These are phyloP conservation scores for Myxozyma udenii DNA, from an alignment of 805 yeast genomes.

Conservation along the genomic window DNA sequence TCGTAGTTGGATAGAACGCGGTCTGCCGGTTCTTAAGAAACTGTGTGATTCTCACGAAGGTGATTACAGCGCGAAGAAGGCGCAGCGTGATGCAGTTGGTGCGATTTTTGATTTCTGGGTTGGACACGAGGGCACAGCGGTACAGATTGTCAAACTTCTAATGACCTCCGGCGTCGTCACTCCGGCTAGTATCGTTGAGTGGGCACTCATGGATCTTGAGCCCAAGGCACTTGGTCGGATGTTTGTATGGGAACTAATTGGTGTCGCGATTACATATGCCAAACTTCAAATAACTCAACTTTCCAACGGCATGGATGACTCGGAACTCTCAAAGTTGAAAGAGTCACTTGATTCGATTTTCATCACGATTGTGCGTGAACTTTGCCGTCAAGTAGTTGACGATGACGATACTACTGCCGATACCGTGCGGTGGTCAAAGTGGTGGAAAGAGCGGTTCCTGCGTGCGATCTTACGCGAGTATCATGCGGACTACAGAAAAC, in stretches of 20 bases:
- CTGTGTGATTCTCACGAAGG: constrained; percentile 11
- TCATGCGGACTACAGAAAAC: constrained; percentile 19
- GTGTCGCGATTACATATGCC: constrained; percentile 26
- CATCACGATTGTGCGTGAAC: constrained; percentile 18
- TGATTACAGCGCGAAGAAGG: constrained; percentile 3
- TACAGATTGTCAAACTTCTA: constrained; percentile 54
- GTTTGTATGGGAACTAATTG: constrained; percentile 27
- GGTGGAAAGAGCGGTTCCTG: constrained; percentile 30
- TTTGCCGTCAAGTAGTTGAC: constrained; percentile 13
- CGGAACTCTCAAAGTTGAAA: neutral
- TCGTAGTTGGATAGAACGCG: constrained; percentile 50
- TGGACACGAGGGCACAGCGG: constrained; percentile 62
- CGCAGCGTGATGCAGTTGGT: constrained; percentile 47
- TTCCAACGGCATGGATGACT: neutral
- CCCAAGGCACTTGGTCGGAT: constrained; percentile 13
- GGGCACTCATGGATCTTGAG: constrained; percentile 42
- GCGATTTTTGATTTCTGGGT: constrained; percentile 65
- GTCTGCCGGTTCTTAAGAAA: constrained; percentile 41
- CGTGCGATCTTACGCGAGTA: constrained; percentile 24
- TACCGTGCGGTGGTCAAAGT: constrained; percentile 18
- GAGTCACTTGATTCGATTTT: constrained; percentile 12
- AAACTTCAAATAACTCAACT: neutral
- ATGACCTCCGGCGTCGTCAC: constrained; percentile 47
- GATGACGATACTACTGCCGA: constrained; percentile 12
- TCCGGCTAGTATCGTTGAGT: constrained; percentile 44